These are phyloP conservation scores for Boletus vinaceobasis DNA, from an alignment of 768 basidiomycete species.

Conservation along the genomic window DNA sequence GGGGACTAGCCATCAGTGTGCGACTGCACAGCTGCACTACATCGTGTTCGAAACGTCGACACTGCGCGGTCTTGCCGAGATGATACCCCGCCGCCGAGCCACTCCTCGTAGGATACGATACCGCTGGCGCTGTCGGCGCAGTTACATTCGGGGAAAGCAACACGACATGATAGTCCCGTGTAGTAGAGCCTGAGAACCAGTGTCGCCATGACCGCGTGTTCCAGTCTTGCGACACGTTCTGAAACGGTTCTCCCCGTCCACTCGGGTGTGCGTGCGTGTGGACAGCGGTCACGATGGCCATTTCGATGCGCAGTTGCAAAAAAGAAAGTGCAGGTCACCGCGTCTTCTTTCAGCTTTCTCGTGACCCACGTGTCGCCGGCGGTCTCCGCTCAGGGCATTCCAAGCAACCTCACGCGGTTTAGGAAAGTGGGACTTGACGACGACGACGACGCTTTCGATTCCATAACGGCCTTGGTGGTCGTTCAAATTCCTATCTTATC, in stretches of 20 bases:
- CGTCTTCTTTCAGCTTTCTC: conserved; percentile 7
- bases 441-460: not conserved
- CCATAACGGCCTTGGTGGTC: not conserved
- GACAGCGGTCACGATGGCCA: not conserved
- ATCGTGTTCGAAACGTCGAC: not conserved
- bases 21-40: not conserved
- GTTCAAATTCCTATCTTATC: not conserved
- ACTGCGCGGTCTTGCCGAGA: not conserved
- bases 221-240: conserved; percentile 9
- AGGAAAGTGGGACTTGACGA: not conserved
- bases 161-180: too few species aligned
- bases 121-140: not conserved
- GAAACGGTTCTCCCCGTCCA: conserved; percentile 9
- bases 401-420: not conserved
- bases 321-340: conserved; percentile 2
- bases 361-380: not conserved
- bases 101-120: not conserved
- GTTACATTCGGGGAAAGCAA: not conserved
- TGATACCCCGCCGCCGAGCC: not conserved
- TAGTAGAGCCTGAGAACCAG: conserved; percentile 1
- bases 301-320: not conserved
- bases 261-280: not conserved
- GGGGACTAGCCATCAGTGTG: not conserved
- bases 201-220: conserved; percentile 1
- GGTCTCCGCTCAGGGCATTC: not conserved